These are phyloP conservation scores for Symbiodinium pilosum DNA, from an alignment of 73 alveolate genomes.

Conservation along the genomic window DNA sequence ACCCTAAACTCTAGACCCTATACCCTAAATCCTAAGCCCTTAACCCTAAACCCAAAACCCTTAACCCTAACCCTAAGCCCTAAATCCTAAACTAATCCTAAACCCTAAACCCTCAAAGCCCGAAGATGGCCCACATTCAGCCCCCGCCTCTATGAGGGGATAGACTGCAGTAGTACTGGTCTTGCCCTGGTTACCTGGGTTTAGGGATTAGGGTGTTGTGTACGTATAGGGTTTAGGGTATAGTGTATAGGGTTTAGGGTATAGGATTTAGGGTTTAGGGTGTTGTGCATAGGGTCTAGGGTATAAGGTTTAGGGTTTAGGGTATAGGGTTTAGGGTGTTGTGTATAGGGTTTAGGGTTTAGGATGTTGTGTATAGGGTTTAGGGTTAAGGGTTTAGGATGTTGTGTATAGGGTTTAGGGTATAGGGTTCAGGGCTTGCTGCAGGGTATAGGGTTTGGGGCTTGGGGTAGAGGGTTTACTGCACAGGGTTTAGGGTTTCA, in stretches of 20 bases:
- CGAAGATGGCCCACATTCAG: not conserved
- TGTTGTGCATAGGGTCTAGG: not conserved
- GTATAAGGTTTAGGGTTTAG: not conserved
- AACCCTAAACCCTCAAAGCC: not conserved
- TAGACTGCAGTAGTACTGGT: slow-evolving; percentile 90
- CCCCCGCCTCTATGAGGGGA: slow-evolving; percentile 74
- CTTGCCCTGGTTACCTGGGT: slow-evolving; percentile 69
- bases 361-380: not conserved
- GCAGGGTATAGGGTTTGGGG: not conserved
- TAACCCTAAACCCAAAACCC: not conserved
- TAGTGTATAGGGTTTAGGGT: not conserved
- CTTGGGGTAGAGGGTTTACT: too few species aligned
- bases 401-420: too few species aligned
- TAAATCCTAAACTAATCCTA: not conserved
- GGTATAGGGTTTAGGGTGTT: not conserved
- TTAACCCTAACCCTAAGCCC: not conserved
- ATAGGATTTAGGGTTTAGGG: not conserved
- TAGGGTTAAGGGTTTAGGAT: not conserved
- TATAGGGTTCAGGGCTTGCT: too few species aligned
- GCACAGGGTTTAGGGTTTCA: too few species aligned
- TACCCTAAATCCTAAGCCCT: not conserved
- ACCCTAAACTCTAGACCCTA: not conserved
- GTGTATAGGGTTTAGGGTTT: not conserved
- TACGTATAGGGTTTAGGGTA: not conserved
- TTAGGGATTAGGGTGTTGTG: not conserved